Base-by-base conservation (phyloP, 2,329 filamentous ascomycete genomes). In the Penicillium sp. region DNA sequence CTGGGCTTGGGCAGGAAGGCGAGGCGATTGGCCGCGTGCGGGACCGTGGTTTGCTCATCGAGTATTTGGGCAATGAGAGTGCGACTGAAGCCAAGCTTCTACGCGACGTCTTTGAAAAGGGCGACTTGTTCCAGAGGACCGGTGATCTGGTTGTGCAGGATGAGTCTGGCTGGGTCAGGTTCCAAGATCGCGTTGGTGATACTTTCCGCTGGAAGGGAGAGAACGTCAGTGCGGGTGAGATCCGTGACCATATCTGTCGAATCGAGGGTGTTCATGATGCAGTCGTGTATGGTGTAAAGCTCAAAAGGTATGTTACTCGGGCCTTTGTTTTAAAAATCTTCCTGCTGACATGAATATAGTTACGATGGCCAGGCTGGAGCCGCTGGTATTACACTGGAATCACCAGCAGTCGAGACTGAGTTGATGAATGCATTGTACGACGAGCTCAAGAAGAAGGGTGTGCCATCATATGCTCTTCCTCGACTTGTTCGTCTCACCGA, bases 341-440 rank as follows among this genome's bases (percentile, higher is more conserved):
- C 13, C 18, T 45, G 10, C 27, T 52, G 4, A 48, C 38, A 55
- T 48, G 16, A 4, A 45, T 52, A n/a, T 44, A 77, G 75, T 18
- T 79, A 80, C 56, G 77, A 80, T 55, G 78, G 78, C 5, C 75
- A 79, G 68, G 77, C 76, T 31, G 78, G 78, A 41, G 77, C 75
- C 18, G 76, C 77, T 40, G 75, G 72, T 4, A 74, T 80, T 27
- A 78, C 76, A 1, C 67, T 80, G 1, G 67, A 74, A 31, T 67
- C 66, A 0, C 48, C 65, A 1, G 51, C 61, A 4, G 57, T 60
- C 10, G 69, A 77, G 56, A 54, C 52, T 10, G 58, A 61, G 5
- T 74, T 79, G 44, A 77, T 78, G 58, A 56, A 53, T 0, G 63
- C 62, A 3, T 64, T 81, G 2, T 73, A 76, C 53, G 45, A 53